A percentile compares a stretch with the other conserved stretches of the same genome.
Conservation (phyloP, 2,329 filamentous ascomycete species). For the Ophiostoma piceae region DNA sequence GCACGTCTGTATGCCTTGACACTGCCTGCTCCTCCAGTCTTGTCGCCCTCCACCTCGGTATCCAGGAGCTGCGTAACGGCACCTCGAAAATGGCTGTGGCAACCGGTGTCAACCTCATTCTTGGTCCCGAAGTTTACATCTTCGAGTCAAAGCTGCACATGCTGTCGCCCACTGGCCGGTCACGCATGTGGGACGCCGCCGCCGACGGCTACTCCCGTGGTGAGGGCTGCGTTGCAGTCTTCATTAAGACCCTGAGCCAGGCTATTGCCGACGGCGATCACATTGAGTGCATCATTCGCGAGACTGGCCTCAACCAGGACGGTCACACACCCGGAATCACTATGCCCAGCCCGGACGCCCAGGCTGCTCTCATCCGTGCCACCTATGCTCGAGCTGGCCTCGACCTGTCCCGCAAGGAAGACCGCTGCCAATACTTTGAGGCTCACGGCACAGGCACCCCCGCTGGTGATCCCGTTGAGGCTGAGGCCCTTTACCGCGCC, state of each 20-base stretch:
- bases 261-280: constrained; percentile 47
- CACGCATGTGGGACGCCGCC: constrained; percentile 44
- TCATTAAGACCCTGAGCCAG: constrained; percentile 47
- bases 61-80: constrained; percentile 30
- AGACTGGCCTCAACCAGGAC: constrained; percentile 46
- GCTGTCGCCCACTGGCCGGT: constrained; percentile 42
- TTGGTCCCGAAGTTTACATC: constrained; percentile 31
- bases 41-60: constrained; percentile 32
- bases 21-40: constrained; percentile 39
- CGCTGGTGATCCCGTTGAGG: constrained; percentile 36
- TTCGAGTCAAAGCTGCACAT: constrained; percentile 36
- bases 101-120: constrained; percentile 33
- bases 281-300: constrained; percentile 45
- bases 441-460: constrained; percentile 40
- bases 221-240: constrained; percentile 47
- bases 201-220: constrained; percentile 56
- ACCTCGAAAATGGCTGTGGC: constrained; percentile 32
- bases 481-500: constrained; percentile 40
- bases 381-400: constrained; percentile 43
- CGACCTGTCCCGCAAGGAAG: constrained; percentile 32
- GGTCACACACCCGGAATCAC: constrained; percentile 51
- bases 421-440: constrained; percentile 45
- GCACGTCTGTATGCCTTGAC: constrained; percentile 37
- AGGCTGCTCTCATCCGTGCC: constrained; percentile 41
- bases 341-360: constrained; percentile 45